Base-by-base conservation (phyloP, 768 basidiomycete species). In the Chlorophyllum brunneum region DNA sequence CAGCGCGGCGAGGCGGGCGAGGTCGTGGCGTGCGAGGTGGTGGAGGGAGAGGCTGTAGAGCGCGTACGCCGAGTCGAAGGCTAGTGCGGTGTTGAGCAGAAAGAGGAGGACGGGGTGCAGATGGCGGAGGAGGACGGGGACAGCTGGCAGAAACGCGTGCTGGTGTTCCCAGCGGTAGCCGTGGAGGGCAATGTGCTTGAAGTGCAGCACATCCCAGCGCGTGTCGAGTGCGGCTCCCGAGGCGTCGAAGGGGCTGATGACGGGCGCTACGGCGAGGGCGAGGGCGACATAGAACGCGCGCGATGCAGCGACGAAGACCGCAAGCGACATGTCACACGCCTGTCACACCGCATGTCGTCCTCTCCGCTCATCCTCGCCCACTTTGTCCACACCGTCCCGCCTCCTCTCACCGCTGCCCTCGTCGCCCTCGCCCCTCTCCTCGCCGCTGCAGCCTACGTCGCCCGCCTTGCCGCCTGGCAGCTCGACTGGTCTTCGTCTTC, bases 121-220 rank as follows among this genome's bases (percentile, higher is more conserved):
- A 69, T 33, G 24, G 47, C 11, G 5, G 60, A 63, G n/a, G 61
- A 68, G 40, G 9, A 70, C 60, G 2, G 89, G 79, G 22, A 80
- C 66, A 4, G 80, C 90, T 2, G 91, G 88, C 56, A 92, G 78
- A 66, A 92, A 98, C 0, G 95, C 95, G 79, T 88, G 89, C 57
- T 90, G 76, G 59, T 95, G 79, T 63, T 98, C 95, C 63, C 81
- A 83, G 24, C 67, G 58, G 58, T 79, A 79, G 41, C 73, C 79
- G 9, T 77, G 54, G 23, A 72, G 60, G 0, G 92, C 89, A 48
- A 92, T 80, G 59, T 79, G 76, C 5, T 72, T 59, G 65, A 93
- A 98, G 67, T 97, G 86, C 58, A 98, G 78, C 2, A 75, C 75
- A 63, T 98, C 95, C 97, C 95, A 99, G 58, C 93, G 81, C 16